Conservation (phyloP, 164 flowering plant genomes). For the Santalum album region DNA sequence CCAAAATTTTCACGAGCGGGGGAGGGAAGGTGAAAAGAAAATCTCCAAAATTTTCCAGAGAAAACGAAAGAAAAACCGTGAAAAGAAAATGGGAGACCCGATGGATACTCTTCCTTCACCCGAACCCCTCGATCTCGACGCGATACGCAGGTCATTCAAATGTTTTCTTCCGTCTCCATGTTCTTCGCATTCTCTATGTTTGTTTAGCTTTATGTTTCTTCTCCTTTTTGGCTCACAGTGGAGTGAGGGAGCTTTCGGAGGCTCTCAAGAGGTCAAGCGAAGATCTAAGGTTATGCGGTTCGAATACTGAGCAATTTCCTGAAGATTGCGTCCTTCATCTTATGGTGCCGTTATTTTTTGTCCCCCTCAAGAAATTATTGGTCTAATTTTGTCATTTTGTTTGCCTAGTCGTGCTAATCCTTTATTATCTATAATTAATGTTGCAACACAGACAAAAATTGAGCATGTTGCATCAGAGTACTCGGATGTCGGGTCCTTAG, state of each 20-base stretch:
- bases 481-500: constrained; percentile 14
- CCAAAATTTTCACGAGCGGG: too few relatives aligned
- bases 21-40: too few relatives aligned
- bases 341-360: constrained; percentile 16
- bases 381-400: neutral
- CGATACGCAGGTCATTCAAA: constrained; percentile 21
- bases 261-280: constrained; percentile 7
- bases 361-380: neutral
- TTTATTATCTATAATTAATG: neutral
- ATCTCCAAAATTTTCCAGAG: too few relatives aligned
- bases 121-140: constrained; percentile 9
- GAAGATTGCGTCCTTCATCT: constrained; percentile 24
- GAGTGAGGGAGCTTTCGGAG: constrained; percentile 25
- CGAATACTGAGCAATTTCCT: constrained; percentile 18
- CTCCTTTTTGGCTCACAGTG: constrained; percentile 14
- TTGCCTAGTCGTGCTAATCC: neutral
- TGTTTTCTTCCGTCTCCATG: neutral
- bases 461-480: constrained; percentile 24
- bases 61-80: neutral
- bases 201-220: neutral
- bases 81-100: neutral
- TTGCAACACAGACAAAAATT: constrained; percentile 22
- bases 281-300: neutral
- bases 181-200: neutral
- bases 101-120: neutral